Evolutionary conservation across 179 eudicot species (phyloP), one percentile per base, ranked within the genome.

Genomic region (Heliamphora pulchella): DNA sequence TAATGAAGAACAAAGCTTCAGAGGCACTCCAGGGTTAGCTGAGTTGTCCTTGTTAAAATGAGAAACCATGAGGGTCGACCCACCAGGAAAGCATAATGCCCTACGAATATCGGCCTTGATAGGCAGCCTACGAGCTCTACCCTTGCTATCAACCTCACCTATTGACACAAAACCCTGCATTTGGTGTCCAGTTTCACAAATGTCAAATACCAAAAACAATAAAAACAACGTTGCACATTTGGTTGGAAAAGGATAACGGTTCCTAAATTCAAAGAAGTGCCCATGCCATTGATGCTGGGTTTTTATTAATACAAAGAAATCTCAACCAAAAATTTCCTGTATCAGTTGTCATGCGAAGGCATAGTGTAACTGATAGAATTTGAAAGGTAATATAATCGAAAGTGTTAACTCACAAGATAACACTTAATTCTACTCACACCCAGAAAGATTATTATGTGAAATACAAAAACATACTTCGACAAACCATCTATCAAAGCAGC

Each of bases 31-130:
- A 31, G 59, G 61, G 74, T 59, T 81, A 67, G 77, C 79, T 76
- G 81, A 71, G 53, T 75, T 77, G 68, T 87, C 85, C 74, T 76
- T 83, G 53, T 78, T 76, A 78, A 93, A 83, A 86, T 91, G 91
- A 72, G 97, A 86, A 71, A 89, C 82, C 97, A 93, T 86, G 81
- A 94, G 90, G 75, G 89, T 91, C 63, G 98, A 93, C 80, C 96
- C 94, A 71, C 98, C 98, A 66, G 96, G 98, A 84, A 93, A 94
- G 89, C 97, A 94, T 70, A 94, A 84, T 64, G 96, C 90, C 58
- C 87, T 91, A 7, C 98, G 91, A 47, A 94, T 80, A 81, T 87
- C 92, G 57, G 96, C 90, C 86, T 86, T 93, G 31, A 94, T 83
- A 75, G 93, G 97, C 76, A 94, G 90, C 87, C 83, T 91, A 54